A percentile compares a stretch with the other conserved stretches of the same genome.
Conservation (phyloP, 768 basidiomycete genomes). For the Amanita fuliginea region DNA sequence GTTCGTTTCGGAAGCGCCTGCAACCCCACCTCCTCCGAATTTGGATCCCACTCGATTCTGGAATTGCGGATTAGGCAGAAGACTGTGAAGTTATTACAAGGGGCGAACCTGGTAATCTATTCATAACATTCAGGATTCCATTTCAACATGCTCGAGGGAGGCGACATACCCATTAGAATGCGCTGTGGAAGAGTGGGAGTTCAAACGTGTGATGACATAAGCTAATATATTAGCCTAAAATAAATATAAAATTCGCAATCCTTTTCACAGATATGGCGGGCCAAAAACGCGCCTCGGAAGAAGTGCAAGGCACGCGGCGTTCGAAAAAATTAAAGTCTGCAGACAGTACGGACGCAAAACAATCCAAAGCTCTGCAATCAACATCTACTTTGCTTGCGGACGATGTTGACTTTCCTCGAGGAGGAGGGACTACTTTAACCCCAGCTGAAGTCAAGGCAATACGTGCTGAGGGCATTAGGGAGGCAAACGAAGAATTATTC, state of each 20-base stretch:
- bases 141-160: not conserved
- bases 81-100: not conserved
- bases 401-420: constrained; percentile 91
- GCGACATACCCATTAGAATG: constrained; percentile 26
- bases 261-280: constrained; percentile 27
- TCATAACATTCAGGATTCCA: constrained; percentile 9
- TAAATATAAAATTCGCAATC: not conserved
- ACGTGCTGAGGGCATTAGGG: constrained; percentile 73
- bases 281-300: constrained; percentile 55
- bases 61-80: constrained; percentile 9
- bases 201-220: constrained; percentile 1
- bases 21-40: constrained; percentile 93
- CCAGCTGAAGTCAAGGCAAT: constrained; percentile 82
- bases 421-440: constrained; percentile 84
- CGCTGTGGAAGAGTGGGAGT: not conserved
- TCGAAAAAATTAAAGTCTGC: constrained; percentile 52
- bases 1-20: constrained; percentile 90
- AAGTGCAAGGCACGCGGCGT: constrained; percentile 33
- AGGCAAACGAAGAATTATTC: constrained; percentile 76
- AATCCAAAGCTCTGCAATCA: constrained; percentile 12
- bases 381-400: constrained; percentile 32
- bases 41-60: constrained; percentile 94
- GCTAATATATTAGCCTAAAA: not conserved
- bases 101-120: constrained; percentile 59
- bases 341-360: constrained; percentile 17